These are phyloP conservation scores for Salinomyces thailandicus DNA, from an alignment of 2,329 filamentous ascomycete genomes.

Conservation along the genomic window DNA sequence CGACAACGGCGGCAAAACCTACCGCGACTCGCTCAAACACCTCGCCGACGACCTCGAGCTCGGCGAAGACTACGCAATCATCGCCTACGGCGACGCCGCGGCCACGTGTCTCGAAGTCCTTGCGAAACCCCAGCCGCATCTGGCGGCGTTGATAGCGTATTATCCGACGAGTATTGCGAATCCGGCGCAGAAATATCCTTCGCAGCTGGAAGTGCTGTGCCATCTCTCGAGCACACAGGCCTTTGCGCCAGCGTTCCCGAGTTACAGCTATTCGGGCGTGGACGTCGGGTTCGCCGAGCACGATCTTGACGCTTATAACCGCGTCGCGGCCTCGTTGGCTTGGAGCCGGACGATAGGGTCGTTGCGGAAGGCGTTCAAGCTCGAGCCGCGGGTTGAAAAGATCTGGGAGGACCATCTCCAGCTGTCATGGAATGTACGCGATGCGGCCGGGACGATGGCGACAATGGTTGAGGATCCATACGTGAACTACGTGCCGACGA, in stretches of 20 bases:
- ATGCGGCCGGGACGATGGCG: conserved; percentile 21
- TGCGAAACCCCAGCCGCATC: conserved; percentile 32
- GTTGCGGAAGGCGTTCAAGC: conserved; percentile 24
- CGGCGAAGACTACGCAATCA: conserved; percentile 22
- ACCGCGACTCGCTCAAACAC: conserved; percentile 24
- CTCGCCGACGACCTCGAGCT: conserved; percentile 30
- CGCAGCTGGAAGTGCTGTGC: conserved; percentile 27
- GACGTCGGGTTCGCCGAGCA: conserved; percentile 34
- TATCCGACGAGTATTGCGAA: conserved; percentile 31
- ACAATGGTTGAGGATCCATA: conserved; percentile 22
- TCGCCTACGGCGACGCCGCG: conserved; percentile 34
- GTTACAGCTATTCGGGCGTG: conserved; percentile 31
- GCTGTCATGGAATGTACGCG: conserved; percentile 14
- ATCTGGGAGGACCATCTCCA: conserved; percentile 27
- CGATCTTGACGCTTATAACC: conserved; percentile 28
- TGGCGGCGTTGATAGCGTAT: conserved; percentile 32
- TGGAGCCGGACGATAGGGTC: conserved; percentile 33
- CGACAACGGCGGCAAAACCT: conserved; percentile 18
- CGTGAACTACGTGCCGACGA: conserved; percentile 31
- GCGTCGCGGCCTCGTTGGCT: conserved; percentile 31
- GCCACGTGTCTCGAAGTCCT: conserved; percentile 29
- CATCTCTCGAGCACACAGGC: conserved; percentile 31
- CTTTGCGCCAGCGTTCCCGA: conserved; percentile 29
- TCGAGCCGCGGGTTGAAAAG: conserved; percentile 24
- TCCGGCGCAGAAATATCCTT: conserved; percentile 30